phyloP scores from a whole-genome alignment of 1,284 basidiomycete genomes.

The Apiotrichum porosum region DNA sequence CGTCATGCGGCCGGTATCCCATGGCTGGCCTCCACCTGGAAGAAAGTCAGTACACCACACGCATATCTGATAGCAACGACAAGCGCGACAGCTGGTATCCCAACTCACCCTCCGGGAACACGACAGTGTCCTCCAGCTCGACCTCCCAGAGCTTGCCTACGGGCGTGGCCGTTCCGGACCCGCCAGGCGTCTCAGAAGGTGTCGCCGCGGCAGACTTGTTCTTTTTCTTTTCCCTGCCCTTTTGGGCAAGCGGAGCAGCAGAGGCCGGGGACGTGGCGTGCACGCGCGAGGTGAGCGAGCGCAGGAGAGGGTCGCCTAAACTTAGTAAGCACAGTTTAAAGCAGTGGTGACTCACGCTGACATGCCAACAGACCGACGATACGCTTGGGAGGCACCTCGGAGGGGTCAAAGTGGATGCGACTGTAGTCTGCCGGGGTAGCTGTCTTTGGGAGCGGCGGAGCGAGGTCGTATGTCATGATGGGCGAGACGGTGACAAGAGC shows the following conservation, averaged over 20 bases:
- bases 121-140: conserved; percentile 71
- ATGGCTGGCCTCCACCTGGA: conserved; percentile 79
- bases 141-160: conserved; percentile 50
- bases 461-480: conserved; percentile 32
- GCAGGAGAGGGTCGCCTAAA: conserved; percentile 46
- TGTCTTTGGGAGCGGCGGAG: conserved; percentile 26
- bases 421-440: conserved; percentile 42
- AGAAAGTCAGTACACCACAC: conserved; percentile 35
- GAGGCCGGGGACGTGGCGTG: conserved; percentile 22
- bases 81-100: no score
- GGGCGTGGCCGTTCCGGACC: conserved; percentile 5
- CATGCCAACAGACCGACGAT: conserved; percentile 50
- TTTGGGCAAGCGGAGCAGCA: conserved; percentile 30
- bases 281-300: conserved; percentile 31
- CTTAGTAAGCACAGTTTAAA: not conserved
- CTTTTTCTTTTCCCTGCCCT: conserved; percentile 37
- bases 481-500: not conserved
- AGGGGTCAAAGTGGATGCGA: conserved; percentile 43
- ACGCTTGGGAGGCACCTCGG: conserved; percentile 31
- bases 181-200: not conserved
- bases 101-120: conserved; percentile 79
- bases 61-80: not conserved
- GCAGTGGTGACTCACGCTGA: conserved; percentile 39
- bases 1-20: conserved; percentile 65
- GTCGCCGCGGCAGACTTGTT: conserved; percentile 4